These are phyloP conservation scores for Huntiella moniliformis DNA, from an alignment of 2,329 filamentous ascomycete species.

Conservation along the genomic window DNA sequence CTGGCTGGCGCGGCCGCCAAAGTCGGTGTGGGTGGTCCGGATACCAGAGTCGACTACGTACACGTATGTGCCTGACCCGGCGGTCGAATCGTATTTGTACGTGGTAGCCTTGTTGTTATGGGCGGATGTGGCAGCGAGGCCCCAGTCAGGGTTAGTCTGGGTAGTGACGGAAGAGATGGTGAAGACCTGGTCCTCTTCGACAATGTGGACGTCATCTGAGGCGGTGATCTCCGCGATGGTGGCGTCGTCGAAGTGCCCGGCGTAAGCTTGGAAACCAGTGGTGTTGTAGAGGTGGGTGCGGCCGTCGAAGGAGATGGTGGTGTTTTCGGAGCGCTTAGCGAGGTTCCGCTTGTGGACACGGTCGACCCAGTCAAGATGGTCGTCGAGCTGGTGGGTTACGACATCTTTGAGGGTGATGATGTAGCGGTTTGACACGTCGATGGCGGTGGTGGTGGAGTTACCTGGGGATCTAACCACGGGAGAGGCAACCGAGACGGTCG, in stretches of 20 bases:
- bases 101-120: slow-evolving; percentile 14
- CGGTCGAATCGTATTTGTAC: slow-evolving; percentile 14
- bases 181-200: slow-evolving; percentile 5
- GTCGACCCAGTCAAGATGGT: slow-evolving; percentile 19
- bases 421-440: slow-evolving; percentile 15
- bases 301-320: neutral
- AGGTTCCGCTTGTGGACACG: slow-evolving; percentile 18
- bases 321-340: slow-evolving; percentile 16
- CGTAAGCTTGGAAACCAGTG: slow-evolving; percentile 20
- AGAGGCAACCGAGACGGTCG: neutral
- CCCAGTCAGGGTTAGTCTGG: slow-evolving; percentile 17
- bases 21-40: slow-evolving; percentile 13
- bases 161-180: slow-evolving; percentile 9
- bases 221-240: slow-evolving; percentile 23
- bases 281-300: neutral
- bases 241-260: slow-evolving; percentile 23
- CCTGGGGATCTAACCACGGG: neutral
- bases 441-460: neutral
- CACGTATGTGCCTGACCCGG: slow-evolving; percentile 14
- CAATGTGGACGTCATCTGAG: slow-evolving; percentile 22
- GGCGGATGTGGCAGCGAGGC: slow-evolving; percentile 18
- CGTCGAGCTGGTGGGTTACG: slow-evolving; percentile 16
- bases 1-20: slow-evolving; percentile 13
- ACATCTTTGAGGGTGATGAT: slow-evolving; percentile 27
- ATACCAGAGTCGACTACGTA: slow-evolving; percentile 16